Evolutionary conservation across 202 grass and related monocot genomes (phyloP), one percentile per base, ranked within the genome.

Genomic region (Digitaria exilis): DNA sequence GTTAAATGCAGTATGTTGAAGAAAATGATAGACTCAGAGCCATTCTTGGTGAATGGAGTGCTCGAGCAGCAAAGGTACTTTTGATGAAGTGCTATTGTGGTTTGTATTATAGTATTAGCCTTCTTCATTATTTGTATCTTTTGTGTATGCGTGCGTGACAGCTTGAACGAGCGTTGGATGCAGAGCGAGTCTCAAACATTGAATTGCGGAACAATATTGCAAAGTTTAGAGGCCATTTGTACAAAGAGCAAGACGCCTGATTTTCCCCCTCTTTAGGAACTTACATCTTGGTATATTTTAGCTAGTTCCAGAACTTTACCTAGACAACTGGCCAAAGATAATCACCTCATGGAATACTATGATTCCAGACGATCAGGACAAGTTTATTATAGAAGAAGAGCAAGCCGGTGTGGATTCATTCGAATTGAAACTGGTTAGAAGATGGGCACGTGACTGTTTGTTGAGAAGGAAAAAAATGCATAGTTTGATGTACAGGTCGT

Each of bases 31-130:
- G 96, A 63, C 89, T 98, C 19, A 96, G 96, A 88, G 93, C 89
- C 72, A 98, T 98, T 81, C 96, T 98, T 87, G 93, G 85, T 75
- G 96, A 98, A 89, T 98, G 96, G 96, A 98, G 93, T 78, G 86
- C 93, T 89, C 92, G 93, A 87, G 91, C 96, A 73, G 96, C 96
- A 31, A 98, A 95, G 93, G 96, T 98, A 83, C 15, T 16, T n/a
- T 78, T 21, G n/a, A 32, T 87, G 32, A 67, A 87, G 11, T 75
- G 32, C 26, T 44, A 60, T 63, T 83, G 12, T 82, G 63, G 7
- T n/a, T 70, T 79, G 76, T 35, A 11, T 73, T 69, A 29, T 69
- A 60, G 7, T 16, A 75, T 79, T 13, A 44, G 18, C 62, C 19
- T 42, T 35, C 28, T 75, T 74, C 45, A 6, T 4, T 25, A 7